Evolutionary conservation across 345 rosid genomes (phyloP), one percentile per base, ranked within the genome.

Genomic region (Lepidium aucheri): DNA sequence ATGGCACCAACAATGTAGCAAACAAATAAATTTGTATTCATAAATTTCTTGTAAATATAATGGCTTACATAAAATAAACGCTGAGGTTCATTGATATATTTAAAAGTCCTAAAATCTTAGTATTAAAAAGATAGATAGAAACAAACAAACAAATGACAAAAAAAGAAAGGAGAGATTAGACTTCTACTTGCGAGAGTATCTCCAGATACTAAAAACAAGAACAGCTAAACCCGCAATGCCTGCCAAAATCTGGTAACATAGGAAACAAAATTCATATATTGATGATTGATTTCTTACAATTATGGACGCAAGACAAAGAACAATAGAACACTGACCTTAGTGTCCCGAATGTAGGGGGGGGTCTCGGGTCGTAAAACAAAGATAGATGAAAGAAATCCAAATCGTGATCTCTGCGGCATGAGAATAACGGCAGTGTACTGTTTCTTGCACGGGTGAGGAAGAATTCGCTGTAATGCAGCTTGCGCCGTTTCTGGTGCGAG

Each of bases 381-480:
- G 55, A 81, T 22, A 46, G 88, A 82, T 45, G 73, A 82, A 44
- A 84, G 67, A 52, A 72, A 69, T 72, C 67, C 74, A 24, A 83
- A 76, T 55, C 81, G 74, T 50, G 87, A 79, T 66, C 74, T 77
- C 69, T 67, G 86, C 10, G 95, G 95, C 89, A 89, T 82, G 56
- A 92, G 83, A 73, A 92, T 82, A 72, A 92, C 93, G 40, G 79
- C 82, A 15, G 95, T 92, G 67, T 83, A 81, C 73, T 87, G 95
- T 51, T 81, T 84, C 63, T 77, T 82, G 84, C 97, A 90, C 18
- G 95, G 92, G 72, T 54, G 73, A 17, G 96, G 92, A 64, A 92
- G 68, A 67, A 83, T 82, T 60, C 92, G 77, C 72, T 83, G 86
- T 55, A 92, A 67, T 24, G 90, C 88, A 26, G 58, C 69, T 70